phyloP scores from a whole-genome alignment of 2,329 filamentous ascomycete genomes.

The Alternaria tenuissima region DNA sequence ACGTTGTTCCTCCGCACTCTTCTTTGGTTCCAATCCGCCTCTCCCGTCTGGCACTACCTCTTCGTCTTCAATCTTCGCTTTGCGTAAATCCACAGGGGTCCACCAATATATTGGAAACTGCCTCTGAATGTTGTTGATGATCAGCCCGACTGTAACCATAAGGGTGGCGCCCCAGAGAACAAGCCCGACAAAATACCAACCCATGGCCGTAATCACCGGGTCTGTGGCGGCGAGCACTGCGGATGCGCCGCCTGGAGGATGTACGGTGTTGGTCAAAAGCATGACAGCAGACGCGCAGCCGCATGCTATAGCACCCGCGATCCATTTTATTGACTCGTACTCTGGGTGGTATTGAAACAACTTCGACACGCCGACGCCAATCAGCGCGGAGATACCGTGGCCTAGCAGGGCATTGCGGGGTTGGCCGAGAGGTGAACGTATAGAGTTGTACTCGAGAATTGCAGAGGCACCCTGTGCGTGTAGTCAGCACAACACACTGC shows the following conservation, averaged over 20 bases:
- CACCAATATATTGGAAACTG: constrained; percentile 61
- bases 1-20: constrained; percentile 24
- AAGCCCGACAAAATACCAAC: constrained; percentile 57
- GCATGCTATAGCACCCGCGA: constrained; percentile 56
- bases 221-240: constrained; percentile 57
- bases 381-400: constrained; percentile 55
- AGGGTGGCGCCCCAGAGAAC: constrained; percentile 53
- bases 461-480: constrained; percentile 55
- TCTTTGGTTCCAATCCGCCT: constrained; percentile 30
- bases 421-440: constrained; percentile 58
- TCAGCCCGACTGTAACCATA: constrained; percentile 54
- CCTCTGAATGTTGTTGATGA: constrained; percentile 58
- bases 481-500: constrained; percentile 7
- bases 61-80: constrained; percentile 30
- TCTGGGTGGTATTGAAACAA: constrained; percentile 53
- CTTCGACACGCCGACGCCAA: constrained; percentile 56
- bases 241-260: constrained; percentile 61
- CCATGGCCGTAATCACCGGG: constrained; percentile 52
- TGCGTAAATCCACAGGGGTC: constrained; percentile 52
- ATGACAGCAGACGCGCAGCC: constrained; percentile 55
- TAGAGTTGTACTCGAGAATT: constrained; percentile 58
- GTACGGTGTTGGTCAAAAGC: constrained; percentile 58
- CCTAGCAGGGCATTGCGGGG: constrained; percentile 58
- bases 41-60: constrained; percentile 33
- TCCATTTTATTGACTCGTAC: constrained; percentile 54